These are phyloP conservation scores for Suhomyces prunicola DNA, from an alignment of 805 yeast species.

Conservation along the genomic window DNA sequence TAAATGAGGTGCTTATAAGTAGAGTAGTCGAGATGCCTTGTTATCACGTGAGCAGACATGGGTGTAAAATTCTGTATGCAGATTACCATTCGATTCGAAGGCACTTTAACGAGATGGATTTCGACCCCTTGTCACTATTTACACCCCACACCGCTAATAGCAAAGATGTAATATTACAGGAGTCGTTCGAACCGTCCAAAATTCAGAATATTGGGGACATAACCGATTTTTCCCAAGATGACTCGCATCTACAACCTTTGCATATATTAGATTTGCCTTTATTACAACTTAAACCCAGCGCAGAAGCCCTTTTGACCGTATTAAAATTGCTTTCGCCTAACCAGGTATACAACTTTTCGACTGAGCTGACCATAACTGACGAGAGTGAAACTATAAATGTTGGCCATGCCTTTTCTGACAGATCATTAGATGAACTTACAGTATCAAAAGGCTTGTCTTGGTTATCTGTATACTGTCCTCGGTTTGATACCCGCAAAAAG, in stretches of 20 bases:
- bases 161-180: neutral
- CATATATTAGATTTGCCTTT: slow-evolving; percentile 61
- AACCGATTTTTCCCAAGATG: slow-evolving; percentile 6
- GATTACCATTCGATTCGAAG: neutral
- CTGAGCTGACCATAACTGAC: slow-evolving; percentile 5
- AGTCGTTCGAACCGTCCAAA: neutral
- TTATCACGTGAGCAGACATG: neutral
- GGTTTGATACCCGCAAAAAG: slow-evolving; percentile 20
- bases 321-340: slow-evolving; percentile 49
- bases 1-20: neutral
- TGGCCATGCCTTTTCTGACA: slow-evolving; percentile 28
- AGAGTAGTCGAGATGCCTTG: neutral
- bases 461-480: slow-evolving; percentile 38
- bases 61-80: neutral
- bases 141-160: slow-evolving; percentile 19
- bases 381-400: slow-evolving; percentile 6
- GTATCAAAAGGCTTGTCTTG: slow-evolving; percentile 39
- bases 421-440: slow-evolving; percentile 23
- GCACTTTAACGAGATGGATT: slow-evolving; percentile 23
- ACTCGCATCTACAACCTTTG: slow-evolving; percentile 31
- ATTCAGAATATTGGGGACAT: neutral
- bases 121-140: slow-evolving; percentile 41
- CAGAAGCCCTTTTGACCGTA: slow-evolving; percentile 40
- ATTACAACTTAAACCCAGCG: slow-evolving; percentile 46
- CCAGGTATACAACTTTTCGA: slow-evolving; percentile 50